Evolutionary conservation across 345 rosid species (phyloP).

Genomic region (Orychophragmus violaceus): DNA sequence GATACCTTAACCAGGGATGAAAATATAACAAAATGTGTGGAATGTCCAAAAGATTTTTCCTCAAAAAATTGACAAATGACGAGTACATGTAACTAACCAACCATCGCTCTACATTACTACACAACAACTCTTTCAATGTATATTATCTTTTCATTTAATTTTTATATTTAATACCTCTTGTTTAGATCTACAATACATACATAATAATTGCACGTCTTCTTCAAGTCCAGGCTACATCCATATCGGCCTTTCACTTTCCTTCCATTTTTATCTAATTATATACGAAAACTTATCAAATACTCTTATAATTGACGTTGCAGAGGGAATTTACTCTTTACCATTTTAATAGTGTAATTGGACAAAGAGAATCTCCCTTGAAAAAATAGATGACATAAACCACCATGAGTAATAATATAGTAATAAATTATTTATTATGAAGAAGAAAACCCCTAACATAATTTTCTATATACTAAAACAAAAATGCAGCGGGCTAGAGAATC

Average conservation of each 20-base stretch:
- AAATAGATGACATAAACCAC: not conserved
- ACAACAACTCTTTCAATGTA: slow-evolving; percentile 24
- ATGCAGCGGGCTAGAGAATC: not conserved
- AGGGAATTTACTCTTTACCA: not conserved
- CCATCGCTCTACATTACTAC: slow-evolving; percentile 28
- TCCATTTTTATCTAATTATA: not conserved
- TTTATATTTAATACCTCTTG: not conserved
- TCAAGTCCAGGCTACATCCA: not conserved
- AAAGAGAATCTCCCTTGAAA: not conserved
- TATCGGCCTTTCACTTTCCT: not conserved
- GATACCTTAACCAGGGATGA: slow-evolving; percentile 11
- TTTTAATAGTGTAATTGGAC: not conserved
- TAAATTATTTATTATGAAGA: too few relatives aligned
- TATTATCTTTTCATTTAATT: not conserved
- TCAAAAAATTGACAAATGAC: slow-evolving; percentile 21
- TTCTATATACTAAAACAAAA: not conserved
- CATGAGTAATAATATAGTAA: not conserved
- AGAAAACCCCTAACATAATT: not conserved
- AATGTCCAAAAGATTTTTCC: slow-evolving; percentile 2
- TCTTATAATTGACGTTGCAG: not conserved
- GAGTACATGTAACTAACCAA: slow-evolving; percentile 26
- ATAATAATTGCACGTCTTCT: slow-evolving; percentile 13
- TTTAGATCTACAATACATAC: not conserved
- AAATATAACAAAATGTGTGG: not conserved
- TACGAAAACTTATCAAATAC: not conserved